Percentiles rank a stretch among this genome's conserved stretches.
Conservation (phyloP, 2,329 filamentous ascomycete species). For the Thielaviopsis euricoi region DNA sequence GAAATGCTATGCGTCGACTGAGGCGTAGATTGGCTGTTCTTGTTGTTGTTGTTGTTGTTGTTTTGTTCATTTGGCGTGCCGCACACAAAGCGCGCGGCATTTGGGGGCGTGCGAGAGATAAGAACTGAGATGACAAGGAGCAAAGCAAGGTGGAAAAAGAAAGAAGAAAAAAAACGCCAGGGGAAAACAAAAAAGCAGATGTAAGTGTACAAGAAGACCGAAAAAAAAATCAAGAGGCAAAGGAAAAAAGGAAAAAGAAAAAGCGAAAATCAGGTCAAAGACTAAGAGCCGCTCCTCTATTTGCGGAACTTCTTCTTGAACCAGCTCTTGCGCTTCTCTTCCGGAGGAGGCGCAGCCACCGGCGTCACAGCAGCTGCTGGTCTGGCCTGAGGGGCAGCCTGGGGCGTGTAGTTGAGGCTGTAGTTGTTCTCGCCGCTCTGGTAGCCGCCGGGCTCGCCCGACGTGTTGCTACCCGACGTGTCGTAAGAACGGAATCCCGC, state of each 20-base stretch:
- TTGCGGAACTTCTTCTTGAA: slow-evolving; percentile 43
- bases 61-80: too few species aligned
- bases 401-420: slow-evolving; percentile 14
- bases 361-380: slow-evolving; percentile 4
- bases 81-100: too few species aligned
- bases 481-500: slow-evolving; percentile 2
- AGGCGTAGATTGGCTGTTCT: too few species aligned
- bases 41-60: too few species aligned
- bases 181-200: too few species aligned
- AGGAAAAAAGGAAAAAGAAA: neutral
- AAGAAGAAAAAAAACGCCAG: too few species aligned
- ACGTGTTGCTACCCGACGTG: neutral
- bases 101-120: too few species aligned
- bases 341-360: slow-evolving; percentile 12
- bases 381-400: slow-evolving; percentile 16
- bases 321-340: slow-evolving; percentile 80
- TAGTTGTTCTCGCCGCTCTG: slow-evolving; percentile 18
- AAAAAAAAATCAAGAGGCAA: too few species aligned
- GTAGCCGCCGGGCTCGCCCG: slow-evolving; percentile 13
- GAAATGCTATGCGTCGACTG: too few species aligned
- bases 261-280: neutral
- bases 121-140: too few species aligned
- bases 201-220: neutral
- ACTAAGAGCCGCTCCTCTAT: slow-evolving; percentile 9
- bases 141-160: too few species aligned